Conservation (phyloP, 73 alveolate species). For the Tetrahymena elliotti region DNA sequence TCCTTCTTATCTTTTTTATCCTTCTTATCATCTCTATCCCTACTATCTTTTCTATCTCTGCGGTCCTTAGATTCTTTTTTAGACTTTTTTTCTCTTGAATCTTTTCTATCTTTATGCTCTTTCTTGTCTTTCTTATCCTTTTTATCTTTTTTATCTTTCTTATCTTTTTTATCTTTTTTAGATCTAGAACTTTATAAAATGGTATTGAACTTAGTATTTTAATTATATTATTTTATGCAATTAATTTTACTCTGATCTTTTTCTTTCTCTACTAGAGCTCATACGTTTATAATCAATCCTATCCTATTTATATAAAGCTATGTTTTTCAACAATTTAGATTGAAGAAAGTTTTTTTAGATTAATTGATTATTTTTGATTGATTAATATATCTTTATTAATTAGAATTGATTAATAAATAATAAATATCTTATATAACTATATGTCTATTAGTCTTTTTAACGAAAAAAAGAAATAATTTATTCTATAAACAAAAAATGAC, state of each 20-base stretch:
- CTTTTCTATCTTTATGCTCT: not conserved
- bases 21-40: constrained; percentile 8
- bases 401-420: not conserved
- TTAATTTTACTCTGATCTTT: not conserved
- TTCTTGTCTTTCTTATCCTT: not conserved
- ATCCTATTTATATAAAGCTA: not conserved
- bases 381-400: not conserved
- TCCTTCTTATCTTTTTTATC: constrained; percentile 10
- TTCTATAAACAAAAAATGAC: not conserved
- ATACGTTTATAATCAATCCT: not conserved
- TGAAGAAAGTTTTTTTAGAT: not conserved
- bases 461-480: not conserved
- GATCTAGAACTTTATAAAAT: not conserved
- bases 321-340: not conserved
- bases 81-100: not conserved
- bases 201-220: not conserved
- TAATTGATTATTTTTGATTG: not conserved
- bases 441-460: not conserved
- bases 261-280: not conserved
- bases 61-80: not conserved
- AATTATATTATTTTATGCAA: not conserved
- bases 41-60: constrained; percentile 17
- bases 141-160: constrained; percentile 26
- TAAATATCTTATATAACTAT: not conserved
- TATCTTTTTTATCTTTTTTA: constrained; percentile 34